Percentiles rank a stretch among this genome's conserved stretches.
phyloP scores from a whole-genome alignment of 345 rosid genomes.

The Isatis tinctoria region DNA sequence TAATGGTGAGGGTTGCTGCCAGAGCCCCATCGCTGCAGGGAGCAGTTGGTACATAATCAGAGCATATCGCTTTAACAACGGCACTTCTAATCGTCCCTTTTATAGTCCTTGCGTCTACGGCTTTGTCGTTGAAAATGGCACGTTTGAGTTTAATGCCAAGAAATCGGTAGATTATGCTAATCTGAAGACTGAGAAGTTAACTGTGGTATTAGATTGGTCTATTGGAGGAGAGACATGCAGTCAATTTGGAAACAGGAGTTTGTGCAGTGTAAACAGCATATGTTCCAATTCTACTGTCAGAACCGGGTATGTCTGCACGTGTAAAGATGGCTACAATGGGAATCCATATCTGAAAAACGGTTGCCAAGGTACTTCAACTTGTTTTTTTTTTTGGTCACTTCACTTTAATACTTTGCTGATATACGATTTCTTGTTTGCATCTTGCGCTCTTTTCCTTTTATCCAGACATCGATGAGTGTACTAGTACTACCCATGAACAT shows the following conservation, averaged over 20 bases:
- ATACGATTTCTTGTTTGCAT: not conserved
- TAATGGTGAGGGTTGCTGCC: not conserved
- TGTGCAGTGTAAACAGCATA: not conserved
- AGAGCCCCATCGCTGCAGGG: not conserved
- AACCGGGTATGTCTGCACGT: conserved; percentile 30
- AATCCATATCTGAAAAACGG: not conserved
- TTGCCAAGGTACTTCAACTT: conserved; percentile 21
- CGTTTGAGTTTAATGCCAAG: not conserved
- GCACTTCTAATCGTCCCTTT: too few relatives aligned
- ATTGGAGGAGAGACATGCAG: not conserved
- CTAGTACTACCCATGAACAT: not conserved
- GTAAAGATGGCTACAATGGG: not conserved
- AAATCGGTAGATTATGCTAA: not conserved
- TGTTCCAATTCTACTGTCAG: not conserved
- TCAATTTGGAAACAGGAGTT: not conserved
- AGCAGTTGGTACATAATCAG: too few relatives aligned
- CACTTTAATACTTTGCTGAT: too few relatives aligned
- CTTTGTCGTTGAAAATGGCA: not conserved
- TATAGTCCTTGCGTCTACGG: not conserved
- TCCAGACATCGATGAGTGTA: not conserved
- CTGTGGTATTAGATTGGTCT: not conserved
- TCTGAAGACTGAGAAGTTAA: not conserved
- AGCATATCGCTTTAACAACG: too few relatives aligned
- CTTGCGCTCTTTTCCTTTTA: not conserved
- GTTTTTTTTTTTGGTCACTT: not conserved